Conservation (phyloP, 1,139 yeast genomes). For the Geotrichum citri-aurantii region DNA sequence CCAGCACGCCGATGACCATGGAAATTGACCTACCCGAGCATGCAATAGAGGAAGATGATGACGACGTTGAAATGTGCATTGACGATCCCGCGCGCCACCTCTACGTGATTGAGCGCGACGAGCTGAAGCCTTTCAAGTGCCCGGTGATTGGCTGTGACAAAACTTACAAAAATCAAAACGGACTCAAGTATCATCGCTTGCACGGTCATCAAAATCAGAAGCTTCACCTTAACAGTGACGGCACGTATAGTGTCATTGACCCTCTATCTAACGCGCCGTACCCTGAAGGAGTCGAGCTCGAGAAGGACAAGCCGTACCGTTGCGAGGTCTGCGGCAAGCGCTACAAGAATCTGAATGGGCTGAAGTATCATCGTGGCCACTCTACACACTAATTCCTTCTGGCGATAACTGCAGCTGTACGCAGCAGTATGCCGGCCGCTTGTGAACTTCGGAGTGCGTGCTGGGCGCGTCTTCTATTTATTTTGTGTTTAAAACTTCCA, state of each 20-base stretch:
- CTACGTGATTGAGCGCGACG: conserved; percentile 87
- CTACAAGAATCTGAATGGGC: conserved; percentile 90
- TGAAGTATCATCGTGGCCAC: conserved; percentile 96
- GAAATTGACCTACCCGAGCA: conserved; percentile 6
- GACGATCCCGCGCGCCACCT: conserved; percentile 89
- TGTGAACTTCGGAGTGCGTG: not conserved
- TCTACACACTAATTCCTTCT: conserved; percentile 64
- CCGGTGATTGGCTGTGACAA: conserved; percentile 98
- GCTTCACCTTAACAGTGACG: conserved; percentile 84
- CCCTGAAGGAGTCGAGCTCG: conserved; percentile 85
- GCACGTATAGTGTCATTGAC: conserved; percentile 85
- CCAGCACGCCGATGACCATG: conserved; percentile 26
- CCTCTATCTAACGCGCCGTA: conserved; percentile 89
- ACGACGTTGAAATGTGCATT: conserved; percentile 30
- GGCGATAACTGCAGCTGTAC: not conserved
- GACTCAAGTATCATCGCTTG: conserved; percentile 87
- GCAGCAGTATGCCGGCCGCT: not conserved
- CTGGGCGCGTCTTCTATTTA: not conserved
- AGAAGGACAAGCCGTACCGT: conserved; percentile 95
- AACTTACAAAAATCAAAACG: conserved; percentile 95
- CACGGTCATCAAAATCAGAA: conserved; percentile 98
- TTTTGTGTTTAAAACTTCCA: not conserved
- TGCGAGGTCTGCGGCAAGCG: conserved; percentile 98
- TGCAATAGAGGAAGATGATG: conserved; percentile 4
- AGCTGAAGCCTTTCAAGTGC: conserved; percentile 92